These are phyloP conservation scores for Irineochytrium annulatum DNA, from an alignment of 192 early-diverging fungal species.

Conservation along the genomic window DNA sequence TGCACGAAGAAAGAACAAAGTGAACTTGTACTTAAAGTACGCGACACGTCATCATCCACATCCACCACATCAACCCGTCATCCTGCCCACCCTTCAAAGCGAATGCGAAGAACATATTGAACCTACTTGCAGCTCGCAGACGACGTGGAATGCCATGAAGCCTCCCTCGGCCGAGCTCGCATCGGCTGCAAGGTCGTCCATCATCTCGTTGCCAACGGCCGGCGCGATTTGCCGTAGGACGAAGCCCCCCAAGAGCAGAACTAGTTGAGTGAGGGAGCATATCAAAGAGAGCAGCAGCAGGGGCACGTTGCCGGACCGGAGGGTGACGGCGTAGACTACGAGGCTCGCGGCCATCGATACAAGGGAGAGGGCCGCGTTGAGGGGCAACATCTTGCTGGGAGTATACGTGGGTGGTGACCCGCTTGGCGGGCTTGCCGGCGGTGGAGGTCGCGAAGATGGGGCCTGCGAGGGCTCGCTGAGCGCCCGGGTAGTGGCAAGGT, in stretches of 20 bases:
- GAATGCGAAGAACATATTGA: not conserved
- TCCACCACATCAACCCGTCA: not conserved
- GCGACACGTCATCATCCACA: not conserved
- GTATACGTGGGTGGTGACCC: too few species aligned
- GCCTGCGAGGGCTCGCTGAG: too few species aligned
- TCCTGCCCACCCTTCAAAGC: not conserved
- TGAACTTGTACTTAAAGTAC: not conserved
- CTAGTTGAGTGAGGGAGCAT: not conserved
- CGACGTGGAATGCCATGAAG: not conserved
- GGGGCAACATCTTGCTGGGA: not conserved
- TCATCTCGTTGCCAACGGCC: not conserved
- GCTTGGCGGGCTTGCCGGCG: too few species aligned
- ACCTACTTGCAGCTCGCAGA: not conserved
- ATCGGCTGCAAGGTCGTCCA: not conserved
- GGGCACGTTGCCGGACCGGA: conserved; percentile 2
- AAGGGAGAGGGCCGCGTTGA: not conserved
- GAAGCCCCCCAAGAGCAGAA: not conserved
- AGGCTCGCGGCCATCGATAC: not conserved
- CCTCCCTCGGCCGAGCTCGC: not conserved
- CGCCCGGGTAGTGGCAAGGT: too few species aligned
- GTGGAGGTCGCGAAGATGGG: too few species aligned
- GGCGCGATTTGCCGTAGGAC: not conserved
- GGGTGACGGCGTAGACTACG: not conserved
- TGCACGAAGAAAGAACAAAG: not conserved
- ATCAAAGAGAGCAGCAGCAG: not conserved